Base-by-base conservation (phyloP, 495 filamentous ascomycete genomes). In the Aspergillus sclerotioniger region DNA sequence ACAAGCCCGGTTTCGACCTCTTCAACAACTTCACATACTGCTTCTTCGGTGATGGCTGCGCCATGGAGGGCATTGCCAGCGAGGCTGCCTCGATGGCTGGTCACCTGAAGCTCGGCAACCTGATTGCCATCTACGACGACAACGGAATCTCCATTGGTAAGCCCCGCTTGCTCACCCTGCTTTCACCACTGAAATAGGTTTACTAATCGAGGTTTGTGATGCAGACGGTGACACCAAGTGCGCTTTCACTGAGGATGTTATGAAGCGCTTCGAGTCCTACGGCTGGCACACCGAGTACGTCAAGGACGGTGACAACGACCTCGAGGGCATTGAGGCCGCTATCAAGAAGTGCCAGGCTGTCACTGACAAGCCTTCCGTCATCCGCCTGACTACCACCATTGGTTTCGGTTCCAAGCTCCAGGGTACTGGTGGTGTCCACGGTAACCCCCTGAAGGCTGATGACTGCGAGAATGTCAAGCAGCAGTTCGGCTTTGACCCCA, bases 11-110 rank as follows among this genome's bases (percentile, higher is more conserved):
- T 60, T 98, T 84, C 75, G 86, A 92, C 51, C 75, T 99, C 32
- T 77, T 95, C 80, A 88, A 91, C 83, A 98, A 98, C 86, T 85
- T 98, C 85, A 99, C 94, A 67, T 99, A 90, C 77, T 74, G 65
- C 74, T 96, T 97, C 85, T 90, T 99, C 73, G 94, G 94, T 74
- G 94, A 99, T 84, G 94, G 94, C 51, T 99, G 94, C 76, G 86
- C 93, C 75, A 95, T 95, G 92, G 94, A 99, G 81, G 94, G 94
- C 81, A 85, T 99, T 82, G 89, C 95, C 60, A 82, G 83, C 71
- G 94, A 99, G 79, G 95, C 94, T 60, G 91, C 86, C 62, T 96
- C 91, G 49, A 83, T 87, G 67, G 94, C 94, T 63, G 94, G 94
- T 72, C 94, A 99, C 78, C 80, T 98, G 76, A 91, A 98, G 81